phyloP scores from a whole-genome alignment of 306 rosid genomes.

The Cucurbita argyrosperma region DNA sequence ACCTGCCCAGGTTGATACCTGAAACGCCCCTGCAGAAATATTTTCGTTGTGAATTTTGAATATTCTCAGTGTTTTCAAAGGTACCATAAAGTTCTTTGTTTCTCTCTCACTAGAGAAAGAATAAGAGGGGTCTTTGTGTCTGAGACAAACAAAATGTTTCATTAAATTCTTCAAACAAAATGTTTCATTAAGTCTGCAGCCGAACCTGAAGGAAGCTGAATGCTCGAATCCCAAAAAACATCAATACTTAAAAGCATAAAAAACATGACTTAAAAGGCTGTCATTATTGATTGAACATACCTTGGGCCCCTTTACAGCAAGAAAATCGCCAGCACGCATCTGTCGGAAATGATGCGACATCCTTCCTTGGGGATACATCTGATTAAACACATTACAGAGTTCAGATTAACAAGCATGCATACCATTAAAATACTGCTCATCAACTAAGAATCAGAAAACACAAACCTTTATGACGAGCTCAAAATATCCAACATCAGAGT shows the following conservation, averaged over 20 bases:
- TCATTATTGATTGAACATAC: conserved; percentile 15
- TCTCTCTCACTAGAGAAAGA: not conserved
- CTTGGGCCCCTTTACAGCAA: conserved; percentile 94
- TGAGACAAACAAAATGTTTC: not conserved
- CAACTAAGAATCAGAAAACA: not conserved
- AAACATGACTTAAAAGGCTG: not conserved
- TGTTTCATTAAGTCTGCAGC: not conserved
- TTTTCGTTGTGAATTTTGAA: not conserved
- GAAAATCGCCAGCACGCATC: conserved; percentile 74
- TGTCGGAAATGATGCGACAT: conserved; percentile 99
- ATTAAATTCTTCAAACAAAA: not conserved
- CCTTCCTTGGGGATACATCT: conserved; percentile 99
- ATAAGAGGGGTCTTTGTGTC: not conserved
- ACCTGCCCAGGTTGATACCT: conserved; percentile 74
- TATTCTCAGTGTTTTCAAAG: not conserved
- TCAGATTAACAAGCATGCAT: not conserved
- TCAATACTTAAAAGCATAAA: not conserved
- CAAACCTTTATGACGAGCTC: conserved; percentile 87
- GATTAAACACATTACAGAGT: not conserved
- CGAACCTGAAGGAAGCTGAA: not conserved
- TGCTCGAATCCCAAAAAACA: not conserved
- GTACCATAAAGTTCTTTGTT: not conserved
- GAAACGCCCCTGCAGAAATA: conserved; percentile 75
- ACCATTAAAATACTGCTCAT: not conserved
- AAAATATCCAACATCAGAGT: conserved; percentile 82